Conservation (phyloP, 768 basidiomycete species). For the Boletus subcaerulescens region DNA sequence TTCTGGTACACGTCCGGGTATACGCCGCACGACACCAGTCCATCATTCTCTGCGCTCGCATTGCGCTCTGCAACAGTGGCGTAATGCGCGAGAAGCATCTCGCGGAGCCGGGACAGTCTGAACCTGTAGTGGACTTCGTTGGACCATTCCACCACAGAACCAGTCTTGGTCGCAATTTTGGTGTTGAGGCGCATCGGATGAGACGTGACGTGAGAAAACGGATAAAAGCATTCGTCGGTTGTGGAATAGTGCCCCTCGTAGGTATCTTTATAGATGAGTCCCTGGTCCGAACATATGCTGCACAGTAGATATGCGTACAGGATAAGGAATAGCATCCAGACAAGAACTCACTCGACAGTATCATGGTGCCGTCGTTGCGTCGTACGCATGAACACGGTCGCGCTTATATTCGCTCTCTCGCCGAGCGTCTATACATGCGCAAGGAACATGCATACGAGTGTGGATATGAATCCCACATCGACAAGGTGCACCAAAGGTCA, state of each 20-base stretch:
- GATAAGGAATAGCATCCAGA: too few species aligned
- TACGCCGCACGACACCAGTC: constrained; percentile 34
- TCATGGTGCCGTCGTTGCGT: constrained; percentile 58
- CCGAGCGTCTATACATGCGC: constrained; percentile 53
- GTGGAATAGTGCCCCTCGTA: constrained; percentile 92
- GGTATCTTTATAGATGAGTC: constrained; percentile 77
- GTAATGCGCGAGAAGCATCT: constrained; percentile 52
- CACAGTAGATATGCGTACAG: too few species aligned
- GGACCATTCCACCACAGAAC: constrained; percentile 75
- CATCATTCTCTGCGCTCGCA: constrained; percentile 1
- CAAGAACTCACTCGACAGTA: constrained; percentile 73
- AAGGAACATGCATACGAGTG: too few species aligned
- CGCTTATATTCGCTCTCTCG: constrained; percentile 57
- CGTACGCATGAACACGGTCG: constrained; percentile 77
- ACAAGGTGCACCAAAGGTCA: constrained; percentile 21
- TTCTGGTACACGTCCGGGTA: constrained; percentile 57
- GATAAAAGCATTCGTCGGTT: constrained; percentile 88
- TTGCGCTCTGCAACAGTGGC: constrained; percentile 24
- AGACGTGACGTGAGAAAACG: constrained; percentile 24
- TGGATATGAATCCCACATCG: not conserved
- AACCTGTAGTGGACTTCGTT: constrained; percentile 91
- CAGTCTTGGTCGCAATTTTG: constrained; percentile 65
- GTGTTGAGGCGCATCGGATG: constrained; percentile 21
- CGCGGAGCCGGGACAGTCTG: constrained; percentile 64
- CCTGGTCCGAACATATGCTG: constrained; percentile 56